Evolutionary conservation across 495 filamentous ascomycete species (phyloP).

Genomic region (Penicillium coffeae): DNA sequence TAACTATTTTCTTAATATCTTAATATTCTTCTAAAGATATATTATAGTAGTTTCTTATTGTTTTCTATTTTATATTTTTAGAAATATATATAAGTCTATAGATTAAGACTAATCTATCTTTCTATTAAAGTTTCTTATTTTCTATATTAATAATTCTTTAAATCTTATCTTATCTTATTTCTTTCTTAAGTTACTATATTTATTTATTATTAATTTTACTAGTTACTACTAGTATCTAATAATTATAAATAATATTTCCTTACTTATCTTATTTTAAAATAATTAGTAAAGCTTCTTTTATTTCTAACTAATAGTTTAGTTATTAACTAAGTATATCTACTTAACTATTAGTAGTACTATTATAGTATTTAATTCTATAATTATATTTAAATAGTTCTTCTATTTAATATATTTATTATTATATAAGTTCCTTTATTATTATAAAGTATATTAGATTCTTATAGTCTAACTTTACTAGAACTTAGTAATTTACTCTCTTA

Average conservation of each 20-base stretch:
- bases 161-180: neutral
- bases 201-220: neutral
- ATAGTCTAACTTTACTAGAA: neutral
- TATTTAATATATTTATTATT: constrained; percentile 1
- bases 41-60: constrained; percentile 4
- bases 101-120: neutral
- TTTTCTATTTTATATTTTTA: neutral
- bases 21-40: constrained; percentile 3
- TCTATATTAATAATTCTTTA: neutral
- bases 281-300: neutral
- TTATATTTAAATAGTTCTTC: neutral
- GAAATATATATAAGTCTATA: neutral
- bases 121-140: neutral
- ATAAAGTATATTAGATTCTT: no score
- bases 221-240: neutral
- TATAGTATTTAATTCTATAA: neutral
- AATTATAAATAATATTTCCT: neutral
- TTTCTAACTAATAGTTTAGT: neutral
- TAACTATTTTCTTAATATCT: constrained; percentile 6
- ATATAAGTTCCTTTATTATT: no score
- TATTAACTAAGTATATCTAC: neutral
- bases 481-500: neutral
- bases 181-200: neutral
- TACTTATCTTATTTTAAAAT: neutral
- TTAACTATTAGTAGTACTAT: neutral